These are phyloP conservation scores for Euphorbia peplus DNA, from an alignment of 345 rosid genomes.

Conservation along the genomic window DNA sequence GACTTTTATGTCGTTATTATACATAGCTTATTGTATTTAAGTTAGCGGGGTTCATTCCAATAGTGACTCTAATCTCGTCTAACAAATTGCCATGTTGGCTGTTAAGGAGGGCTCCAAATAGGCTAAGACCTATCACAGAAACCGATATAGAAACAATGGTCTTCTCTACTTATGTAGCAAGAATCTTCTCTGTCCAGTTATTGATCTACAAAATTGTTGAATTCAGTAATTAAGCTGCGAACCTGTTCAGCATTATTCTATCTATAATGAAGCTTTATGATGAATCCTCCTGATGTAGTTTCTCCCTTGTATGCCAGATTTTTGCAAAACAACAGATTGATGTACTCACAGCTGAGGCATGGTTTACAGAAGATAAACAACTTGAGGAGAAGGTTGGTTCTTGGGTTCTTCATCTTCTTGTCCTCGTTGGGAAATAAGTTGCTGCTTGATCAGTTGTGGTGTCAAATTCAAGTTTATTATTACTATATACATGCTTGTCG, in stretches of 20 bases:
- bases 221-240: neutral
- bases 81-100: too few species aligned
- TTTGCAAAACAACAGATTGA: constrained; percentile 72
- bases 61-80: neutral
- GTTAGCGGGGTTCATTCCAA: neutral
- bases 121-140: too few species aligned
- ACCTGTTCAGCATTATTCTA: neutral
- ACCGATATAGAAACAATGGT: too few species aligned
- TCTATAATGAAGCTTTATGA: neutral
- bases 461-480: neutral
- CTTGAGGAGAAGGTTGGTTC: constrained; percentile 73
- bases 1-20: neutral
- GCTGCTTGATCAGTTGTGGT: neutral
- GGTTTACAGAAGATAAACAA: constrained; percentile 67
- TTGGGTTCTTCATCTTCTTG: neutral
- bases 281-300: neutral
- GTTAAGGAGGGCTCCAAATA: too few species aligned
- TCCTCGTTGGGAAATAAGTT: neutral
- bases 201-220: too few species aligned
- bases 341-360: constrained; percentile 76
- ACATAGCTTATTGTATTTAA: neutral
- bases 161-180: neutral
- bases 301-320: constrained; percentile 37
- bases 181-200: too few species aligned
- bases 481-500: too few species aligned